Conservation (phyloP, 2,329 filamentous ascomycete genomes). For the Septoria linicola region DNA sequence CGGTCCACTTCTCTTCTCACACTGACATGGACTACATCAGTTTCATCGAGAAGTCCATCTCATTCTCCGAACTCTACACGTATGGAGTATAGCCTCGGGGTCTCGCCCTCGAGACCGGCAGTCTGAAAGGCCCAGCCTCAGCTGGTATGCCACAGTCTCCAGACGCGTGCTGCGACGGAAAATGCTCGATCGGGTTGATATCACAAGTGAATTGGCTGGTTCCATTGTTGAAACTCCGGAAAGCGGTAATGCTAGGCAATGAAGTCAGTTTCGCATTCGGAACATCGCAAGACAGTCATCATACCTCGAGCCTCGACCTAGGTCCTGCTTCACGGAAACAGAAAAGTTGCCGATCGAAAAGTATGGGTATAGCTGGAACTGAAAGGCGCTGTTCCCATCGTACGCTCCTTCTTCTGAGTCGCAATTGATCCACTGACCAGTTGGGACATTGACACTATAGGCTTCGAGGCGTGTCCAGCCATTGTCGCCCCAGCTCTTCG, state of each 20-base stretch:
- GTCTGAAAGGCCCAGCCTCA: constrained; percentile 13
- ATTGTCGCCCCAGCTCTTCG: constrained; percentile 31
- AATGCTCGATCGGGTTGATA: constrained; percentile 25
- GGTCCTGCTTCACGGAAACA: constrained; percentile 27
- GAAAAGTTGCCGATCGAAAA: constrained; percentile 35
- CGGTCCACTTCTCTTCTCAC: too few species aligned
- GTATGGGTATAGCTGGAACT: constrained; percentile 29
- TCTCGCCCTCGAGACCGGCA: neutral
- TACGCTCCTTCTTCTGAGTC: constrained; percentile 12
- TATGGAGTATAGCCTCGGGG: too few species aligned
- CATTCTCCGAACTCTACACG: too few species aligned
- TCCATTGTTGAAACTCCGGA: neutral
- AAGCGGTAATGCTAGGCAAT: neutral
- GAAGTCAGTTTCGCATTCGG: neutral
- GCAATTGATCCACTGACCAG: constrained; percentile 30
- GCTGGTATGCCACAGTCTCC: constrained; percentile 27
- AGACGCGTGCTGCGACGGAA: constrained; percentile 26
- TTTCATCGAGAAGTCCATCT: too few species aligned
- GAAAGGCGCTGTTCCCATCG: constrained; percentile 23
- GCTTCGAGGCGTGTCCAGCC: constrained; percentile 15
- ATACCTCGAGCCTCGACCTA: constrained; percentile 14
- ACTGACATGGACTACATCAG: too few species aligned
- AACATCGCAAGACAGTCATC: neutral
- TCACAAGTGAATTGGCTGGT: constrained; percentile 22
- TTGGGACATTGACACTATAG: constrained; percentile 25